Evolutionary conservation across 495 filamentous ascomycete genomes (phyloP), one percentile per base, ranked within the genome.

Genomic region (Penicillium psychrofluorescens): DNA sequence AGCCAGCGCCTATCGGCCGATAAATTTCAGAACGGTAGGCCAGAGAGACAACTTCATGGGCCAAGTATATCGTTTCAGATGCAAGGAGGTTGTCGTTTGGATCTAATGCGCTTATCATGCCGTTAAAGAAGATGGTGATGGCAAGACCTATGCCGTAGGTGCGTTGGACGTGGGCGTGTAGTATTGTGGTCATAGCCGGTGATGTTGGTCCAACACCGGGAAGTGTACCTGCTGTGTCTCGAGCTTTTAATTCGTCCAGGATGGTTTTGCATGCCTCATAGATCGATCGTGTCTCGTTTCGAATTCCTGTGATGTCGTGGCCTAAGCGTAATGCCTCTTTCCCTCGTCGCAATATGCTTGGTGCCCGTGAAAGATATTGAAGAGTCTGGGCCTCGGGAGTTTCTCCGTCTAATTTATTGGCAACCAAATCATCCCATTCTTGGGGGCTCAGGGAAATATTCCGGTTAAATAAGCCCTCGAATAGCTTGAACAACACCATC

Each of bases 391-490:
- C 62, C 15, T 68, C 66, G 1, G 58, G 58, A 3, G 43, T 42
- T 0, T 12, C 22, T 29, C 33, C 14, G 35, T 67, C 63, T 29
- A 59, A 46, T 27, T 66, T 56, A 34, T 41, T 63, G 9, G 36
- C 44, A 27, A 67, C 62, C 4, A 73, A 56, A 12, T 40, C 33
- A 3, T 55, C 50, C 68, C 68, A 73, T 41, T 73, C 66, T 22
- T 61, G 29, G 4, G 44, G 44, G 5, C 37, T 58, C 8, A 69
- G 55, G 6, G 58, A 40, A n/a, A 73, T 70, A 33, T 52, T 50
- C 1, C 60, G 49, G 29, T 66, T 67, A 40, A 62, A 65, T 11
- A 73, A 40, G 0, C 63, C 65, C 41, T 73, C 68, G 33, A 73
- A 65, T 6, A 71, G 49, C 69, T 70, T 22, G 8, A 14, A 28